These are phyloP conservation scores for Hyaloscypha finlandica DNA, from an alignment of 495 filamentous ascomycete species.

Conservation along the genomic window DNA sequence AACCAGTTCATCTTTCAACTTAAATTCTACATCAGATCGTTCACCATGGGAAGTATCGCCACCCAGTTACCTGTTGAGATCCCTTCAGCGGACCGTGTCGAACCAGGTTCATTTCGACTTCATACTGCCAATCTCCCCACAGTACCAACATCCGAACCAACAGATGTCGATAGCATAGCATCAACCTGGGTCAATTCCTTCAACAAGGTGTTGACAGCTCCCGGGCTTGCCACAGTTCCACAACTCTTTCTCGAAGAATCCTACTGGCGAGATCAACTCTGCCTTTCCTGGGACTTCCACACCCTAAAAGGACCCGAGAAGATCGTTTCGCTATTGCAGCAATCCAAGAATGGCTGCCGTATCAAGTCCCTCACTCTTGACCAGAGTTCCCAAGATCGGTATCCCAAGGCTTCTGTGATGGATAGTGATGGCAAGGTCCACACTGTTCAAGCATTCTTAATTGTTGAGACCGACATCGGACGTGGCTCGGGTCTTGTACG, in stretches of 20 bases:
- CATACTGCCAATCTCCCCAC: slow-evolving; percentile 44
- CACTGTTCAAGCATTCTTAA: slow-evolving; percentile 27
- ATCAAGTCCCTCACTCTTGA: slow-evolving; percentile 43
- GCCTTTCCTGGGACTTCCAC: slow-evolving; percentile 55
- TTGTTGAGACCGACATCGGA: slow-evolving; percentile 46
- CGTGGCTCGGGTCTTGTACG: slow-evolving; percentile 53
- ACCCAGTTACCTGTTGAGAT: slow-evolving; percentile 13
- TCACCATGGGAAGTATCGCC: slow-evolving; percentile 20
- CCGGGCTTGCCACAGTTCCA: slow-evolving; percentile 39
- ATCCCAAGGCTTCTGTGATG: slow-evolving; percentile 48
- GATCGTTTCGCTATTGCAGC: slow-evolving; percentile 44
- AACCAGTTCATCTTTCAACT: background rate
- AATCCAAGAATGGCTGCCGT: slow-evolving; percentile 28
- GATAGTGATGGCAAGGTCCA: slow-evolving; percentile 39
- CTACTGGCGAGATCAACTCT: slow-evolving; percentile 60
- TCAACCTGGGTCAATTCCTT: slow-evolving; percentile 44
- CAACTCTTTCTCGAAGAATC: slow-evolving; percentile 55
- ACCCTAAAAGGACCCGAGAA: slow-evolving; percentile 50
- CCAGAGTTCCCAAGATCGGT: slow-evolving; percentile 44
- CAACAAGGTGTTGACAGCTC: slow-evolving; percentile 46
- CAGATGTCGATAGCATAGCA: slow-evolving; percentile 51
- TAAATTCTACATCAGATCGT: background rate
- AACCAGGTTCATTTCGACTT: slow-evolving; percentile 61
- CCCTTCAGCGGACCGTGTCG: slow-evolving; percentile 56
- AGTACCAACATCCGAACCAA: slow-evolving; percentile 31